Conservation (phyloP, 495 filamentous ascomycete species). For the Schizothecium vesticola region DNA sequence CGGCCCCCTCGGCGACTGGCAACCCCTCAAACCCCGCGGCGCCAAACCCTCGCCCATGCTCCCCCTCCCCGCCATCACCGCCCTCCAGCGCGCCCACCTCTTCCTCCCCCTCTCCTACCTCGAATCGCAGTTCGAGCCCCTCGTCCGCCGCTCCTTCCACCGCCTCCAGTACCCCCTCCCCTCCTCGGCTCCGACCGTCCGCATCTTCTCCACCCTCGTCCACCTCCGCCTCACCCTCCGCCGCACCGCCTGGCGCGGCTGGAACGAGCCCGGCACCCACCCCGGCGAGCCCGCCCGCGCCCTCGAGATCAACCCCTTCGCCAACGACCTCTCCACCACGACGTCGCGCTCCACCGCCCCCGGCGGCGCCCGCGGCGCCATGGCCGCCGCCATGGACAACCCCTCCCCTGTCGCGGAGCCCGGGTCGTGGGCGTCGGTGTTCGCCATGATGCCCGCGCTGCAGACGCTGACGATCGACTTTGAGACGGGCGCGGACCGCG, state of each 20-base stretch:
- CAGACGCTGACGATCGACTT: slow-evolving; percentile 1
- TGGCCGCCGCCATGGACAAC: background rate
- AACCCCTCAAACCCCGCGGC: background rate
- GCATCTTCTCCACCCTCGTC: background rate
- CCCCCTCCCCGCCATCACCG: background rate
- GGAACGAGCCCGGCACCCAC: background rate
- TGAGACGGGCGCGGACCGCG: background rate
- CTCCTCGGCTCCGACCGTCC: background rate
- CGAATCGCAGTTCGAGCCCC: background rate
- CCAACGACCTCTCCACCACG: background rate
- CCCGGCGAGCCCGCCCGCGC: too few relatives aligned
- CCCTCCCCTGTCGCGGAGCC: background rate
- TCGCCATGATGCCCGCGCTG: background rate
- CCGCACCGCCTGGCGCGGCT: background rate
- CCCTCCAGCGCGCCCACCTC: background rate
- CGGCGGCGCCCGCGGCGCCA: background rate
- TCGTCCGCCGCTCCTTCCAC: background rate
- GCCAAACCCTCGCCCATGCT: background rate
- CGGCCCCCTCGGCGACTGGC: background rate
- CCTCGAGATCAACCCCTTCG: background rate
- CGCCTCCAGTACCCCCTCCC: background rate
- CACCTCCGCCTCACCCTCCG: slow-evolving; percentile 5
- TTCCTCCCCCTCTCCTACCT: background rate
- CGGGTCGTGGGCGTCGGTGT: background rate
- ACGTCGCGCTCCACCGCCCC: background rate